Base-by-base conservation (phyloP, 768 basidiomycete species). In the Termitomyces sp. region DNA sequence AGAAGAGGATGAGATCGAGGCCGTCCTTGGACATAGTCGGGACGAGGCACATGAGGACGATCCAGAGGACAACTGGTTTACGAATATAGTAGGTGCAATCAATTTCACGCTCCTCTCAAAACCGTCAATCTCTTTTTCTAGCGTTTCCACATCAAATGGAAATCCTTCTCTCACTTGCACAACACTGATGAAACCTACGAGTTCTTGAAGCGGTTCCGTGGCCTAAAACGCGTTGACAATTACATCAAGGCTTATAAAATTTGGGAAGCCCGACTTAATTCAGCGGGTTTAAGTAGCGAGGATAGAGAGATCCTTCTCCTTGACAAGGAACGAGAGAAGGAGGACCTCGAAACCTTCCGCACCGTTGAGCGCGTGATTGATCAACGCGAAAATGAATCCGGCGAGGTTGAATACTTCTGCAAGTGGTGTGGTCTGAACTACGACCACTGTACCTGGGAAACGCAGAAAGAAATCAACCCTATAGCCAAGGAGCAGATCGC, bases 81-180 rank as follows among this genome's bases (percentile, higher is more conserved):
- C 86, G 62, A 97, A 97, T 67, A 81, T 96, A 63, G 94, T 94
- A 70, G 54, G 80, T 70, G 28, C 43, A 59, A 34, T 54, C 23
- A 34, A 41, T 47, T 34, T 12, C 45, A 57, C 21, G 54, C 51
- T 35, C 11, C 17, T 28, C 54, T 58, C 46, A 56, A 30, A n/a
- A 16, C 40, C 37, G 12, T 25, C 40, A n/a, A 51, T 19, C 17
- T 51, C 1, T 42, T 10, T 54, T 54, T 25, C 52, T n/a, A 97
- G 94, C 94, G 94, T 51, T 99, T 89, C 78, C 94, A 98, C 69
- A 94, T 99, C 78, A 99, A 99, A 73, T 99, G 97, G 97, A 98
- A 98, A 72, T 86, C 85, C 64, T 98, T 94, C 72, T 97, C 94
- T 10, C 96, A 98, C 69, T 80, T 98, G 16, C 97, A 98, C 77